phyloP scores from a whole-genome alignment of 2,329 filamentous ascomycete genomes.

The Nemania sp. region DNA sequence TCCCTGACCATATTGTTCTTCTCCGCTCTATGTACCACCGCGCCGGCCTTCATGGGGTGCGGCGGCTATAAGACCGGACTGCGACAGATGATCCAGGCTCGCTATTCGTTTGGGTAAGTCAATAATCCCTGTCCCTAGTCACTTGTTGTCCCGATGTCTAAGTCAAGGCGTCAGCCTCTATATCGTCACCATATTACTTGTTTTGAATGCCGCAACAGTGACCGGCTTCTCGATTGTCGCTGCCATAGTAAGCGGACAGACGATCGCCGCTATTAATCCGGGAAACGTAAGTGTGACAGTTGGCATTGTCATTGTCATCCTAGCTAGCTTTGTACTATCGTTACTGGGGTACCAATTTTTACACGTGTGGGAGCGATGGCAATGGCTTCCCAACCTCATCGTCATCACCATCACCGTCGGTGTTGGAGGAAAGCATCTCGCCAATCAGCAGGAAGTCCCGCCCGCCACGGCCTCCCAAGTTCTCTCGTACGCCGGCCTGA shows the following conservation, averaged over 20 bases:
- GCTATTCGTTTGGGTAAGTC: slow-evolving; percentile 67
- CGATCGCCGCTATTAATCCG: slow-evolving; percentile 61
- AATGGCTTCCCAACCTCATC: slow-evolving; percentile 67
- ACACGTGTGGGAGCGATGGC: slow-evolving; percentile 67
- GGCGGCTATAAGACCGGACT: slow-evolving; percentile 68
- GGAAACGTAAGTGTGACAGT: slow-evolving; percentile 63
- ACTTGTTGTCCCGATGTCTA: background rate
- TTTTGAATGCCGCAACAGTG: slow-evolving; percentile 55
- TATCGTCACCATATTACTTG: slow-evolving; percentile 60
- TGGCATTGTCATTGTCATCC: slow-evolving; percentile 67
- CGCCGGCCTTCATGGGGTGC: slow-evolving; percentile 67
- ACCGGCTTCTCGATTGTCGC: slow-evolving; percentile 69
- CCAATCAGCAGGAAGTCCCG: slow-evolving; percentile 36
- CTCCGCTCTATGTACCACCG: slow-evolving; percentile 63
- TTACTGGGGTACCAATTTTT: slow-evolving; percentile 67
- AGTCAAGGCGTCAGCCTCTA: slow-evolving; percentile 52
- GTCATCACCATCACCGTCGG: slow-evolving; percentile 65
- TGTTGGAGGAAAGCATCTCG: slow-evolving; percentile 63
- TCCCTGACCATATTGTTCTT: slow-evolving; percentile 71
- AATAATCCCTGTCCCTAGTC: background rate
- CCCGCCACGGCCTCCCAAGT: slow-evolving; percentile 45
- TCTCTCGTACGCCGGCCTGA: slow-evolving; percentile 60
- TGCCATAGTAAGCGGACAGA: slow-evolving; percentile 67
- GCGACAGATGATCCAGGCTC: slow-evolving; percentile 70
- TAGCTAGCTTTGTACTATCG: slow-evolving; percentile 65